Evolutionary conservation across 2,329 filamentous ascomycete genomes (phyloP), one percentile per base, ranked within the genome.

Genomic region (Pseudogymnoascus sp.): DNA sequence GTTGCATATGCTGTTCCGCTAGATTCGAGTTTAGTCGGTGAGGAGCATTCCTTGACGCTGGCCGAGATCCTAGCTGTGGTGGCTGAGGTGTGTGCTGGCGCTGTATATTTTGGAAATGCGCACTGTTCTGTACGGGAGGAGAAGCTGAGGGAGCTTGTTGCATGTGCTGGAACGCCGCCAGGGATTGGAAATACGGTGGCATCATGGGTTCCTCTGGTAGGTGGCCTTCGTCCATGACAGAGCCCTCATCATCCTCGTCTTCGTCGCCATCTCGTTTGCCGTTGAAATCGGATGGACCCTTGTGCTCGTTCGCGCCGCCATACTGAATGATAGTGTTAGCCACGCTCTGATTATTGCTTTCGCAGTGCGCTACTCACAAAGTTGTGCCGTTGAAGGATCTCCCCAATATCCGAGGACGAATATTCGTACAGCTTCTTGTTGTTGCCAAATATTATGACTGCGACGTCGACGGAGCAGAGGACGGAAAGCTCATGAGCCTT

Each of bases 381-480:
- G 85, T 92, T 88, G 74, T 96, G 96, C 74, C 91, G 85, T 61
- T 85, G 84, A 68, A 99, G 86, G 60, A 96, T 90, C 68, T 97
- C 91, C 75, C 89, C 89, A 84, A 99, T 96, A 75, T 97, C 91
- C 70, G 86, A 82, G 16, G 93, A 98, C 11, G 93, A 98, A 76
- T 96, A 99, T 77, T 99, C 92, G 77, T 98, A 97, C 26, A 99
- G 84, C 79, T 98, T 98, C 83, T 98, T 99, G 78, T 99, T 99
- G 78, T 91, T 93, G 67, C 93, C 93, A 74, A 98, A 98, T 72
- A 99, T 97, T 76, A 99, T 95, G 72, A 99, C 95, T 41, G 95
- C 95, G 69, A 99, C 95, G 76, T 99, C 95, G 75, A 99, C 95
- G 40, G 93, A 97, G 77, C 95, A 99, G 67, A 99, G 88, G 56